phyloP scores from a whole-genome alignment of 192 early-diverging fungal species.

The Dissophora ornata region DNA sequence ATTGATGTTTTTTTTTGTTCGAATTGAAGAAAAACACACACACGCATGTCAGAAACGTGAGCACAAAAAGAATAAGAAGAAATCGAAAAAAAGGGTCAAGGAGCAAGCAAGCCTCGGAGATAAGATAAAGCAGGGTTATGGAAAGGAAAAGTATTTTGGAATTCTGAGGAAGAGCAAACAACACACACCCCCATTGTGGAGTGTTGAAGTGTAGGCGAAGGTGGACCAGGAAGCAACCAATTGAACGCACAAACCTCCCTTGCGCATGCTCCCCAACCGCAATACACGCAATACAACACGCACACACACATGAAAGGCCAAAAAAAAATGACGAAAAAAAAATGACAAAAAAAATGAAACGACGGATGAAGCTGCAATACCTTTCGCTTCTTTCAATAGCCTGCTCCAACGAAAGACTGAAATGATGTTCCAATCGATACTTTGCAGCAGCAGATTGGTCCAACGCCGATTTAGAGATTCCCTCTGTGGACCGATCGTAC shows the following conservation, averaged over 20 bases:
- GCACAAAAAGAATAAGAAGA: too few relatives aligned
- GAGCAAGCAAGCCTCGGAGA: not conserved
- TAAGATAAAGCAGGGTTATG: too few relatives aligned
- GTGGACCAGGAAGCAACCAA: too few relatives aligned
- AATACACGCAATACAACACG: not conserved
- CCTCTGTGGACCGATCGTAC: constrained; percentile 76
- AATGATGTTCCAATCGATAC: constrained; percentile 92
- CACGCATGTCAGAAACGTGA: too few relatives aligned
- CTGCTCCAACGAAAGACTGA: constrained; percentile 88
- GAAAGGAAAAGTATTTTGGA: too few relatives aligned
- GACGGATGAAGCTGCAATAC: constrained; percentile 53
- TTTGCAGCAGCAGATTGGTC: constrained; percentile 93
- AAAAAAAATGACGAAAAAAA: too few relatives aligned
- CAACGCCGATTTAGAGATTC: constrained; percentile 79
- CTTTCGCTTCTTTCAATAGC: constrained; percentile 87
- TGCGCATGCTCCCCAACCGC: not conserved
- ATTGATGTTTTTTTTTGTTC: too few relatives aligned
- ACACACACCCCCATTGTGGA: too few relatives aligned
- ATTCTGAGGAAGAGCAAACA: too few relatives aligned
- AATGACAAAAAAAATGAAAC: too few relatives aligned
- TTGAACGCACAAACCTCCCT: too few relatives aligned
- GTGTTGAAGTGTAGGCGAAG: too few relatives aligned
- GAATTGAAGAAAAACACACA: not conserved
- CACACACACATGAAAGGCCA: not conserved
- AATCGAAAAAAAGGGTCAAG: not conserved